phyloP scores from a whole-genome alignment of 179 eudicot species.

The Amaranthus tricolor region DNA sequence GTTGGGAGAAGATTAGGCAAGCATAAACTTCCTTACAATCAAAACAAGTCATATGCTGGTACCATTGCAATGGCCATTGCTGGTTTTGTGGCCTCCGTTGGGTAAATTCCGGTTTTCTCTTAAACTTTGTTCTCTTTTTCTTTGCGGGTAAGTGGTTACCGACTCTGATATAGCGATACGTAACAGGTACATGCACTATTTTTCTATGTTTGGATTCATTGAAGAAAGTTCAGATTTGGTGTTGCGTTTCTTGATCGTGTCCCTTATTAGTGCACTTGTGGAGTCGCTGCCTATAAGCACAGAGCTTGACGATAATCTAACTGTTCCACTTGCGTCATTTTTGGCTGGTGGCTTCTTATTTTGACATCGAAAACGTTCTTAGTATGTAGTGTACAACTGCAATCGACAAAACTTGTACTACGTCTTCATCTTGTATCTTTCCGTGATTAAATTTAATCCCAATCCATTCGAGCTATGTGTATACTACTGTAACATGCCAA shows the following conservation, averaged over 20 bases:
- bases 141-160: constrained; percentile 5
- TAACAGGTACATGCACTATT: constrained; percentile 80
- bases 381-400: too few relatives aligned
- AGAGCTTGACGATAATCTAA: constrained; percentile 76
- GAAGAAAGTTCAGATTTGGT: constrained; percentile 57
- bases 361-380: constrained; percentile 24
- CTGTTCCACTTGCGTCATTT: constrained; percentile 65
- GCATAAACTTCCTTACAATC: constrained; percentile 67
- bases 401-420: too few relatives aligned
- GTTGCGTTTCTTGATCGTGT: constrained; percentile 58
- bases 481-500: too few relatives aligned
- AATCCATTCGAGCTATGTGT: too few relatives aligned
- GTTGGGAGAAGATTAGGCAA: constrained; percentile 77
- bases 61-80: constrained; percentile 75
- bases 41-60: constrained; percentile 74
- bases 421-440: too few relatives aligned
- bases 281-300: constrained; percentile 91
- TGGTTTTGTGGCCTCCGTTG: constrained; percentile 76
- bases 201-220: constrained; percentile 62
- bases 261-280: constrained; percentile 61
- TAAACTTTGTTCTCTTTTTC: not conserved
- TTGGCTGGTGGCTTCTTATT: constrained; percentile 64
- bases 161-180: constrained; percentile 10
- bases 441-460: too few relatives aligned
- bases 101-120: constrained; percentile 39